phyloP scores from a whole-genome alignment of 1,284 basidiomycete species.

The Leccinum ponderosum region DNA sequence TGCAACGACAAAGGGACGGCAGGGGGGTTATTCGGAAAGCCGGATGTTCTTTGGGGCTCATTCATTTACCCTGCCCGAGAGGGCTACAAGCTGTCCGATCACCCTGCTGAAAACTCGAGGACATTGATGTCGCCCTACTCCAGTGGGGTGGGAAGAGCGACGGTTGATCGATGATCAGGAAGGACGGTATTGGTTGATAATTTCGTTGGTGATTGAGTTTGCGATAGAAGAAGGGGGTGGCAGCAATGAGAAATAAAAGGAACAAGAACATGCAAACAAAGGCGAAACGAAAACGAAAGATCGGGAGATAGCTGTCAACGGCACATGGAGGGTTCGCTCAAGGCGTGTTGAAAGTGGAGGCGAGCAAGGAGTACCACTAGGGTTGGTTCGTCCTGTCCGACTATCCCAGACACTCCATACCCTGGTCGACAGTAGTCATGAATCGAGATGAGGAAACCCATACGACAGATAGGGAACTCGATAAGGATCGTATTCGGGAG shows the following conservation, averaged over 20 bases:
- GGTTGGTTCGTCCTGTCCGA: background rate
- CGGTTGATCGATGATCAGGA: background rate
- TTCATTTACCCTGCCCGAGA: background rate
- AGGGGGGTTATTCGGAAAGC: background rate
- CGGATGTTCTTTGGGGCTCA: background rate
- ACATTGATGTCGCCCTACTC: background rate
- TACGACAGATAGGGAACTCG: background rate
- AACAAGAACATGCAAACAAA: background rate
- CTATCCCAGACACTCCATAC: background rate
- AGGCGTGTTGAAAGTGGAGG: background rate
- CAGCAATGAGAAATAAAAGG: background rate
- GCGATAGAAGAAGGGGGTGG: constrained; percentile 2
- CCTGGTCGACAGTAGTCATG: background rate
- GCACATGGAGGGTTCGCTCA: background rate
- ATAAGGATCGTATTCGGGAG: background rate
- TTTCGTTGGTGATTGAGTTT: background rate
- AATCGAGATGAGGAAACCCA: background rate
- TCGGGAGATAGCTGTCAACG: background rate
- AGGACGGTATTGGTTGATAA: background rate
- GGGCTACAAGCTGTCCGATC: background rate
- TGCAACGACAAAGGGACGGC: background rate
- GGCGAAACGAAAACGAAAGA: background rate
- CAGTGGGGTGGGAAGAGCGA: background rate
- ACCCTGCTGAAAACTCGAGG: background rate
- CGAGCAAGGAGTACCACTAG: background rate